Percentiles rank a stretch among this genome's conserved stretches.
Evolutionary conservation across 2,329 filamentous ascomycete species (phyloP).

Genomic region (Dryadomyces quercivorus): DNA sequence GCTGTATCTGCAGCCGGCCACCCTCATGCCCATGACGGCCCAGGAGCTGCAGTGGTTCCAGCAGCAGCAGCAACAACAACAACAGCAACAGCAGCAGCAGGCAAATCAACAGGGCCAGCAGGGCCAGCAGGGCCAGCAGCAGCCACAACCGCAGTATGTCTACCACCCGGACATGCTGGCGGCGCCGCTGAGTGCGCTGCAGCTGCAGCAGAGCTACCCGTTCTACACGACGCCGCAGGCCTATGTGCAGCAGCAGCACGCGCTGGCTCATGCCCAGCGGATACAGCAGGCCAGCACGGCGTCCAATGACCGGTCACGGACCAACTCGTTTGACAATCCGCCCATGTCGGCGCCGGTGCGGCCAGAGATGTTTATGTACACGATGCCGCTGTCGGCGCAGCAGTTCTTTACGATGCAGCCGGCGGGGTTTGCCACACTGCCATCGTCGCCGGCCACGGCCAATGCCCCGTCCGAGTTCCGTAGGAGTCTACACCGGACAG

Average conservation of each 20-base stretch:
- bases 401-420: slow-evolving; percentile 28
- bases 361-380: slow-evolving; percentile 43
- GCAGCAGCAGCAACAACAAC: slow-evolving; percentile 33
- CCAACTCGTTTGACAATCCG: slow-evolving; percentile 50
- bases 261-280: slow-evolving; percentile 29
- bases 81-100: slow-evolving; percentile 17
- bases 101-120: slow-evolving; percentile 28
- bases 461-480: slow-evolving; percentile 38
- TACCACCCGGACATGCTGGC: slow-evolving; percentile 19
- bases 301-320: slow-evolving; percentile 39
- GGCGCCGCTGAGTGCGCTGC: slow-evolving; percentile 16
- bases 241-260: slow-evolving; percentile 28
- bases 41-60: slow-evolving; percentile 40
- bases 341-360: slow-evolving; percentile 46
- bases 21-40: slow-evolving; percentile 28
- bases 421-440: slow-evolving; percentile 36
- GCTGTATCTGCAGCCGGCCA: slow-evolving; percentile 26
- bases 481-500: slow-evolving; percentile 43
- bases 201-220: slow-evolving; percentile 33
- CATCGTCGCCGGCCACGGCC: slow-evolving; percentile 39
- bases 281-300: slow-evolving; percentile 24
- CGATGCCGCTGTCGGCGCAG: slow-evolving; percentile 24
- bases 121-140: slow-evolving; percentile 23
- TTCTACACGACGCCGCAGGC: slow-evolving; percentile 34
- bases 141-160: slow-evolving; percentile 23